A percentile compares a stretch with the other conserved stretches of the same genome.
Conservation (phyloP, 345 rosid genomes). For the Rhodamnia rubescens region DNA sequence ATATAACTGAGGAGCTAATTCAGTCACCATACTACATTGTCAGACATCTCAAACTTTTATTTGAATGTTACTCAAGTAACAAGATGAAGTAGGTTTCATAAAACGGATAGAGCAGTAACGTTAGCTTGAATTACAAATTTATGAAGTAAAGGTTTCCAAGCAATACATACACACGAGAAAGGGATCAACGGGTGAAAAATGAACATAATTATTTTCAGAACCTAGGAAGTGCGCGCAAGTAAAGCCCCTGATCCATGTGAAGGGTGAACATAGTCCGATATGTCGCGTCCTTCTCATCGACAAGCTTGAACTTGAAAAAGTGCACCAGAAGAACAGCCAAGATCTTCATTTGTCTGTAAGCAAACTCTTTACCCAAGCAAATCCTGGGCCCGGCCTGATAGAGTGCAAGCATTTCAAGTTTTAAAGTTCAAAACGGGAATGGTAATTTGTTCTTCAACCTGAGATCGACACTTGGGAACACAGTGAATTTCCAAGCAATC, state of each 20-base stretch:
- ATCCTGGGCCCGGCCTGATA: constrained; percentile 30
- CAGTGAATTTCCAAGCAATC: background rate
- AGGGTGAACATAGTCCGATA: constrained; percentile 31
- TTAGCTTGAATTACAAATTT: background rate
- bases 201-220: background rate
- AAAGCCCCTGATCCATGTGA: constrained; percentile 32
- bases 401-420: background rate
- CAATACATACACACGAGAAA: background rate
- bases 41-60: background rate
- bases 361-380: constrained; percentile 35
- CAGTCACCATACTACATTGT: too few relatives aligned
- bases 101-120: background rate
- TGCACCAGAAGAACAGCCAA: constrained; percentile 18
- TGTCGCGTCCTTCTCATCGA: constrained; percentile 10
- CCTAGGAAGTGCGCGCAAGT: constrained; percentile 12
- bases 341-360: constrained; percentile 29
- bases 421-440: background rate
- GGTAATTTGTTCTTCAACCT: background rate
- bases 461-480: background rate
- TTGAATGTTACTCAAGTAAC: background rate
- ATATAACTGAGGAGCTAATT: too few relatives aligned
- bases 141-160: background rate
- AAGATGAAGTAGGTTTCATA: background rate
- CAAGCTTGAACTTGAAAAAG: constrained; percentile 20
- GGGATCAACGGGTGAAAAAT: background rate